phyloP scores from a whole-genome alignment of 768 basidiomycete genomes.

The Trametes punicea region DNA sequence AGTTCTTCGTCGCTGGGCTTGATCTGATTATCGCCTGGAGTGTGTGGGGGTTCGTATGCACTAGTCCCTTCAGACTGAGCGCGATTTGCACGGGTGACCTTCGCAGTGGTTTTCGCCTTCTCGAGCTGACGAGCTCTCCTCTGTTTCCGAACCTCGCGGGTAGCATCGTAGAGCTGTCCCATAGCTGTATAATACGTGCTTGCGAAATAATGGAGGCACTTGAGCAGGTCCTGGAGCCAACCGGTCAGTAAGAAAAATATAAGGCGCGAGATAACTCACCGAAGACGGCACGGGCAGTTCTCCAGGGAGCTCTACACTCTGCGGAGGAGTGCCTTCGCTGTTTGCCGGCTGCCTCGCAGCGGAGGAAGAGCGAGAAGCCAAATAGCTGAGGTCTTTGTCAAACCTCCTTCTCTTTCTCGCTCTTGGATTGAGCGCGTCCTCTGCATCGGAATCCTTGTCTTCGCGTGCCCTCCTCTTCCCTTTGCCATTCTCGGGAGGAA shows the following conservation, averaged over 20 bases:
- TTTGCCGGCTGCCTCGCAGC: not conserved
- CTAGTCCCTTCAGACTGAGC: slow-evolving; percentile 5
- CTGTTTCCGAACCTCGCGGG: slow-evolving; percentile 31
- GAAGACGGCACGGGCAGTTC: slow-evolving; percentile 42
- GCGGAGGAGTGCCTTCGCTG: not conserved
- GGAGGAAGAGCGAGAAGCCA: slow-evolving; percentile 34
- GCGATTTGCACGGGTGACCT: slow-evolving; percentile 8
- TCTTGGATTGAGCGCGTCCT: slow-evolving; percentile 23
- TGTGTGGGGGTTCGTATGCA: slow-evolving; percentile 15
- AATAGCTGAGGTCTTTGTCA: slow-evolving; percentile 49
- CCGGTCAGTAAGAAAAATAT: not conserved
- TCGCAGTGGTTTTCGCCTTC: slow-evolving; percentile 32
- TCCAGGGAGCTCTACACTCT: not conserved
- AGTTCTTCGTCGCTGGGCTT: not conserved
- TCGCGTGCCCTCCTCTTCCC: slow-evolving; percentile 22
- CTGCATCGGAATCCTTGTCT: slow-evolving; percentile 12
- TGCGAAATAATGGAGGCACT: slow-evolving; percentile 50
- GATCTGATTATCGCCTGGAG: slow-evolving; percentile 18
- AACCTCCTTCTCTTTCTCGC: slow-evolving; percentile 46
- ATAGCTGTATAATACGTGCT: slow-evolving; percentile 57
- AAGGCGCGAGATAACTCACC: slow-evolving; percentile 36
- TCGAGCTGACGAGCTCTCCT: slow-evolving; percentile 38
- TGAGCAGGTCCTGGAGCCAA: slow-evolving; percentile 43
- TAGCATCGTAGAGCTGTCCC: slow-evolving; percentile 54
- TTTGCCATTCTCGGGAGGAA: slow-evolving; percentile 26